phyloP scores from a whole-genome alignment of 371 early-diverging fungal species.

The Circinella minor region DNA sequence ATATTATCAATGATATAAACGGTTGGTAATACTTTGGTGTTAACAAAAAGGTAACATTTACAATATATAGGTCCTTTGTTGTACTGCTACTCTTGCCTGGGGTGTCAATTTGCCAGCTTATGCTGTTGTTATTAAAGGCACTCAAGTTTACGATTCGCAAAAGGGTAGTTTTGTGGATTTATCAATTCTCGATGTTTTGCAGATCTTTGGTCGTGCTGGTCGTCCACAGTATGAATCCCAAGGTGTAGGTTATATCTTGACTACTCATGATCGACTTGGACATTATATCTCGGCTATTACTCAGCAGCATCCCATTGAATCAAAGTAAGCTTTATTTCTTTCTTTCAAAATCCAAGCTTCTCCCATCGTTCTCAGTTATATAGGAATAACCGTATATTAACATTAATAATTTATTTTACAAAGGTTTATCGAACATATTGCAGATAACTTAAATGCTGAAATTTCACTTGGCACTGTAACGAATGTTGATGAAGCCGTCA shows the following conservation, averaged over 20 bases:
- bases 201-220: conserved; percentile 99
- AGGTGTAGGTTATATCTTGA: conserved; percentile 92
- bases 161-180: conserved; percentile 93
- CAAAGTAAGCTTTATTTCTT: conserved; percentile 48
- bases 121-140: conserved; percentile 99
- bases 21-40: no score
- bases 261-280: conserved; percentile 87
- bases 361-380: no score
- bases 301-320: conserved; percentile 97
- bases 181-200: conserved; percentile 95
- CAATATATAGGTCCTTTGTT: conserved; percentile 77
- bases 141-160: conserved; percentile 94
- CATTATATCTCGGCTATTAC: conserved; percentile 97
- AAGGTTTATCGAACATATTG: conserved; percentile 82
- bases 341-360: not conserved
- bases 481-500: conserved; percentile 90
- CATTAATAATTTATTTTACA: not conserved
- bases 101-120: conserved; percentile 99
- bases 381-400: no score
- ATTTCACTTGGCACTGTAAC: conserved; percentile 95
- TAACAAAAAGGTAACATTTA: no score
- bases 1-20: no score
- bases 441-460: conserved; percentile 97
- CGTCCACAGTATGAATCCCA: conserved; percentile 94
- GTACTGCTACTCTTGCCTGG: conserved; percentile 99